phyloP scores from a whole-genome alignment of 2,329 filamentous ascomycete genomes.

The Ascochyta pisi region DNA sequence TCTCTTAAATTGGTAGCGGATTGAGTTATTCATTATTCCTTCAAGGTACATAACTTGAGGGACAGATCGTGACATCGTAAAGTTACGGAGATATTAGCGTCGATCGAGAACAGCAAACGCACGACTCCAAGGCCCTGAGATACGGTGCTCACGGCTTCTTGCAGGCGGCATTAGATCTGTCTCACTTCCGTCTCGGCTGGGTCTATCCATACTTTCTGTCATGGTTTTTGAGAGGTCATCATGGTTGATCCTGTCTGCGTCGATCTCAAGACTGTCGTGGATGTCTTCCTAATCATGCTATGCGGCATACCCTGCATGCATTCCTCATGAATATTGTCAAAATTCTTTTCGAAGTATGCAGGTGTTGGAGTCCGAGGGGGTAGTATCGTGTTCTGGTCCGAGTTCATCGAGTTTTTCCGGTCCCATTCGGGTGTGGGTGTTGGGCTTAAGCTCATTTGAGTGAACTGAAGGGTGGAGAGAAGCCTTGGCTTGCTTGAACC shows the following conservation, averaged over 20 bases:
- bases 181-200: slow-evolving; percentile 13
- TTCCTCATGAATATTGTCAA: background rate
- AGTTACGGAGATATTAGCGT: background rate
- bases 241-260: background rate
- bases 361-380: background rate
- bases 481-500: slow-evolving; percentile 6
- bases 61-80: too few species aligned
- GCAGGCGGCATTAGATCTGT: slow-evolving; percentile 9
- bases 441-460: slow-evolving; percentile 1
- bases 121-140: slow-evolving; percentile 21
- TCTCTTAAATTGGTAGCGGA: too few species aligned
- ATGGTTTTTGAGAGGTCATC: slow-evolving; percentile 2
- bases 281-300: background rate
- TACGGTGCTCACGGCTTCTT: slow-evolving; percentile 9
- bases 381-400: background rate
- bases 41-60: too few species aligned
- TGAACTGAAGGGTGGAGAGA: slow-evolving; percentile 13
- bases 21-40: too few species aligned
- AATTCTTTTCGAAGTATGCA: background rate
- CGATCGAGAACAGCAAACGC: slow-evolving; percentile 19
- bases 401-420: background rate
- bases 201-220: slow-evolving; percentile 1
- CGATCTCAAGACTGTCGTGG: background rate
- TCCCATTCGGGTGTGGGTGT: background rate
- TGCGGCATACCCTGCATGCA: background rate